Percentiles rank a stretch among this genome's conserved stretches.
These are phyloP conservation scores for Magnaporthiopsis rhizophila DNA, from an alignment of 2,329 filamentous ascomycete genomes.

Conservation along the genomic window DNA sequence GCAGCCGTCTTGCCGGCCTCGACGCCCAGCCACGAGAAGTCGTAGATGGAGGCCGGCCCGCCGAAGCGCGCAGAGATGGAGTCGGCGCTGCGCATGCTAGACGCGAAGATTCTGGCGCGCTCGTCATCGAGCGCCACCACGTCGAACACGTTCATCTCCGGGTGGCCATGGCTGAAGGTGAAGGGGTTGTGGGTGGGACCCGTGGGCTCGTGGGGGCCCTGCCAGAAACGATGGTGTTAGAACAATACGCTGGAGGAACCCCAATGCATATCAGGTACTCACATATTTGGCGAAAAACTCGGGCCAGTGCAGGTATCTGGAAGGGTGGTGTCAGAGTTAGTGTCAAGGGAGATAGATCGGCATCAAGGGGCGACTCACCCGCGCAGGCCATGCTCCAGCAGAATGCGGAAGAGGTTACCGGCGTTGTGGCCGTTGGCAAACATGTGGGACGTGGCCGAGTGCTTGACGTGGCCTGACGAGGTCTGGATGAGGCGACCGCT, in stretches of 20 bases:
- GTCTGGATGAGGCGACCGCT: slow-evolving; percentile 13
- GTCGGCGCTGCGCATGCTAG: slow-evolving; percentile 12
- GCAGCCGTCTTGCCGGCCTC: slow-evolving; percentile 9
- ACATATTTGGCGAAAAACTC: slow-evolving; percentile 15
- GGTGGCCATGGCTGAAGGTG: slow-evolving; percentile 16
- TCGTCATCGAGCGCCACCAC: slow-evolving; percentile 17
- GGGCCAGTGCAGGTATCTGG: slow-evolving; percentile 16
- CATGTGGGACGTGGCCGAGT: slow-evolving; percentile 16
- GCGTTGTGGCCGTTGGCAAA: slow-evolving; percentile 12
- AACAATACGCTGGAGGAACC: too few species aligned
- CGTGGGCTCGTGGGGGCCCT: slow-evolving; percentile 14
- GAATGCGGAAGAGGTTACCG: slow-evolving; percentile 13
- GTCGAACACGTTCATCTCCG: slow-evolving; percentile 18
- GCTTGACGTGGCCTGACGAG: slow-evolving; percentile 10
- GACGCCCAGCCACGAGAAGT: slow-evolving; percentile 16
- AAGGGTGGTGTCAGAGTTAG: not conserved
- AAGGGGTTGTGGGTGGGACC: slow-evolving; percentile 16
- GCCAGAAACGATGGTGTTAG: too few species aligned
- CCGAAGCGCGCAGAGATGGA: slow-evolving; percentile 13
- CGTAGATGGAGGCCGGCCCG: slow-evolving; percentile 15
- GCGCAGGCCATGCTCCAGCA: slow-evolving; percentile 19
- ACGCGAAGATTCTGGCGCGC: slow-evolving; percentile 15
- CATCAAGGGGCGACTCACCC: not conserved
- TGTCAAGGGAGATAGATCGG: not conserved
- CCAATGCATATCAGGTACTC: too few species aligned